Percentiles rank a stretch among this genome's conserved stretches.
Conservation (phyloP, 2,329 filamentous ascomycete species). For the Venturia asperata region DNA sequence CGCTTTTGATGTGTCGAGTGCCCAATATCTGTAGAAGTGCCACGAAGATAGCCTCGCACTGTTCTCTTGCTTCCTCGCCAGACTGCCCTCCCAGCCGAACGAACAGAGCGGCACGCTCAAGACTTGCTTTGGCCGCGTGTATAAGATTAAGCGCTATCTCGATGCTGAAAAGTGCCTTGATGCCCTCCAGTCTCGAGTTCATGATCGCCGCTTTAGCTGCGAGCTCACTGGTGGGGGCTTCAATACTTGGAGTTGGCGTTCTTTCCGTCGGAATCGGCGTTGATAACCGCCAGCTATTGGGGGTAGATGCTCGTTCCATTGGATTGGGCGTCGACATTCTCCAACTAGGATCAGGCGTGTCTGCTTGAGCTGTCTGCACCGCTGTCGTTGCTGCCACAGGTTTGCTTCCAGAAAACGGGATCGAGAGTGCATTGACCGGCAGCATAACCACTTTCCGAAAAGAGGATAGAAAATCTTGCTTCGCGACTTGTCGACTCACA, state of each 20-base stretch:
- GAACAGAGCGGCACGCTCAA: constrained; percentile 80
- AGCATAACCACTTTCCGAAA: constrained; percentile 99
- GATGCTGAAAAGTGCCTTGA: constrained; percentile 91
- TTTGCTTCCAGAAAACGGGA: constrained; percentile 48
- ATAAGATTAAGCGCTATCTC: constrained; percentile 88
- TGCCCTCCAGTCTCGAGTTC: constrained; percentile 88
- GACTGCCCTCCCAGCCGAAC: constrained; percentile 71
- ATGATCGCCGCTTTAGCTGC: constrained; percentile 97
- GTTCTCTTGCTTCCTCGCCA: constrained; percentile 75
- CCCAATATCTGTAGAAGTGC: constrained; percentile 76
- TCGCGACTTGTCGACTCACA: constrained; percentile 87
- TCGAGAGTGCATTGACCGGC: constrained; percentile 78
- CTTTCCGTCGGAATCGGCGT: constrained; percentile 20
- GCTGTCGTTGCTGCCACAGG: constrained; percentile 24
- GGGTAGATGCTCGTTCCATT: constrained; percentile 22
- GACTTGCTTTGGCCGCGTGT: constrained; percentile 76
- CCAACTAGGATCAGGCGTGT: constrained; percentile 21
- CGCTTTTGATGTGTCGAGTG: constrained; percentile 78
- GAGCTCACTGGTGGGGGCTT: constrained; percentile 76
- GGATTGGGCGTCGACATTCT: constrained; percentile 14
- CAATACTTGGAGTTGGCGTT: constrained; percentile 23
- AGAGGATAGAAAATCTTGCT: constrained; percentile 89
- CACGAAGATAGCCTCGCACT: constrained; percentile 87
- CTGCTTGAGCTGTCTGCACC: constrained; percentile 18
- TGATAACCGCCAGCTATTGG: constrained; percentile 19